Evolutionary conservation across 2,329 filamentous ascomycete species (phyloP).

Genomic region (Trichoderma arundinaceum): DNA sequence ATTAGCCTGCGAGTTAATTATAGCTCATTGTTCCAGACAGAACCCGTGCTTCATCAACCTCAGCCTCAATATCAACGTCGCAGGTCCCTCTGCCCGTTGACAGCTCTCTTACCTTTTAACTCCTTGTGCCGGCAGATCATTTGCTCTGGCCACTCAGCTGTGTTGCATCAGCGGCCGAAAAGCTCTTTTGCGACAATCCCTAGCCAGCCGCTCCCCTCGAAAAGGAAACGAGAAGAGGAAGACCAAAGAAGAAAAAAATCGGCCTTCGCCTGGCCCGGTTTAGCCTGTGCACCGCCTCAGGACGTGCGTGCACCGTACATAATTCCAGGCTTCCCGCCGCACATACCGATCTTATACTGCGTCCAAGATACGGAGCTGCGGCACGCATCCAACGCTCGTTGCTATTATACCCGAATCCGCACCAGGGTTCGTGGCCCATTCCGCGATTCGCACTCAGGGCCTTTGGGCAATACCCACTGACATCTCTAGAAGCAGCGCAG

Average conservation of each 20-base stretch:
- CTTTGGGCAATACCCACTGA: constrained; percentile 16
- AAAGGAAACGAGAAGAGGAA: background rate
- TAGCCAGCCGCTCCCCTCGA: background rate
- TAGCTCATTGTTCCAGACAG: constrained; percentile 22
- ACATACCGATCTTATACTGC: background rate
- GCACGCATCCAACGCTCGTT: background rate
- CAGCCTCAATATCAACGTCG: constrained; percentile 26
- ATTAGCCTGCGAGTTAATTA: constrained; percentile 27
- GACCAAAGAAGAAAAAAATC: background rate
- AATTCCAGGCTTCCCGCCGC: constrained; percentile 26
- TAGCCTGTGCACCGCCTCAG: constrained; percentile 25
- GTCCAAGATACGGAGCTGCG: no score
- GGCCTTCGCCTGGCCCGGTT: constrained; percentile 22
- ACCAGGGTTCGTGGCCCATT: constrained; percentile 22
- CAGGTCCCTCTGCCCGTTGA: background rate
- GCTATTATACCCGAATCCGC: constrained; percentile 11
- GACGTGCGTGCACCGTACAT: constrained; percentile 23
- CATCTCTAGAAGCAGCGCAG: constrained; percentile 8
- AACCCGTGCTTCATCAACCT: constrained; percentile 16
- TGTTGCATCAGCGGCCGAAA: no score
- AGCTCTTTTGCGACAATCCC: constrained; percentile 1
- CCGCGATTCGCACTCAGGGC: constrained; percentile 12
- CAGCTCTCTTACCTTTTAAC: background rate
- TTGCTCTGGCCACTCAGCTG: background rate
- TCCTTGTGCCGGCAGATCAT: background rate